Evolutionary conservation across 306 rosid genomes (phyloP), one percentile per base, ranked within the genome.

Genomic region (Hippophae tibetana): DNA sequence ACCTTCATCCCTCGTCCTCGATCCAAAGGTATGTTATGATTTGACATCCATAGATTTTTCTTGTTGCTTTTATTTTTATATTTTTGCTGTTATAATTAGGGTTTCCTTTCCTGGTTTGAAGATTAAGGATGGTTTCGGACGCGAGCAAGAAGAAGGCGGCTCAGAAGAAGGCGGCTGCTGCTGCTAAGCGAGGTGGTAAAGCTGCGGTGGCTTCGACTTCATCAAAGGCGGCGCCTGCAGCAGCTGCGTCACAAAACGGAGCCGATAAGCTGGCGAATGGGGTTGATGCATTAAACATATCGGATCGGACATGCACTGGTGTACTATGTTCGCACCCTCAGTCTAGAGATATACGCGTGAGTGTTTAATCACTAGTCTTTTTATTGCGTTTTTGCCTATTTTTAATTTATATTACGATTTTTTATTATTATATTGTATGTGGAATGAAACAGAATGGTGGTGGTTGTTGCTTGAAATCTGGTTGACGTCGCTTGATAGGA

Each of bases 91-190:
- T 2, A 31, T 31, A 31, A 31, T 31, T 31, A 31, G 3, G 38
- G 38, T 31, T 31, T 31, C 4, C 38, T 31, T 31, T 31, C 5
- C 38, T 31, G 38, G 38, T 31, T 31, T 31, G 38, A 31, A 31
- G 38, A 31, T 31, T 31, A 31, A 88, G 54, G 63, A 93, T 93
- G 99, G 99, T 88, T 54, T 93, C 97, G 23, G 99, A 93, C 85
- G 99, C 99, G 43, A 93, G 97, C 77, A 93, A 93, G 86, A 93
- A 88, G 88, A 93, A 93, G 72, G 97, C 84, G 31, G 97, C 97
- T 0, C 97, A 93, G 86, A 93, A 93, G 86, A 93, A 93, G 77
- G 97, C 90, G 1, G 99, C 99, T 6, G 97, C 99, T 5, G 97
- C 95, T 27, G 99, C 99, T 7, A 88, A 86, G 90, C 79, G 99